A percentile compares a stretch with the other conserved stretches of the same genome.
phyloP scores from a whole-genome alignment of 768 basidiomycete species.

The Boletus reticulatus region DNA sequence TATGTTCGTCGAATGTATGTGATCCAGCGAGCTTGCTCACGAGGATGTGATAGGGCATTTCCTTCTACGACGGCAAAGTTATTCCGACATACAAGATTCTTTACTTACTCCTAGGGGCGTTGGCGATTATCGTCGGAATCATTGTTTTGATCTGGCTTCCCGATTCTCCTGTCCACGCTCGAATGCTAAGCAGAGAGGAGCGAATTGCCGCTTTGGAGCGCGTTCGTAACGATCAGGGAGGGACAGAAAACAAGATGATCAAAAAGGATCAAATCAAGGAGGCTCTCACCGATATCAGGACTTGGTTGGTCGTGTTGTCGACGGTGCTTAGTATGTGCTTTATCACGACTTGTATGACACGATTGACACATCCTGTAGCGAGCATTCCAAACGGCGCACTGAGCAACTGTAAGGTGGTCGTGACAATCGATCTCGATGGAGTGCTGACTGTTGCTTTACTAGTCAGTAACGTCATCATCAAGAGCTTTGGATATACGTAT shows the following conservation, averaged over 20 bases:
- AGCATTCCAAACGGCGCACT: constrained; percentile 65
- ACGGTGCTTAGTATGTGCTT: constrained; percentile 51
- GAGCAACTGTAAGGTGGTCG: constrained; percentile 52
- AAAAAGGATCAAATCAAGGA: constrained; percentile 60
- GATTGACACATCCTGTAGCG: constrained; percentile 34
- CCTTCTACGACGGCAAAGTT: constrained; percentile 46
- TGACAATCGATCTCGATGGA: not conserved
- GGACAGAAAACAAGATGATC: constrained; percentile 56
- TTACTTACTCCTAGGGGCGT: constrained; percentile 56
- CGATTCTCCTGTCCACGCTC: constrained; percentile 62
- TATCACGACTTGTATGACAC: not conserved
- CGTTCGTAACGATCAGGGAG: constrained; percentile 64
- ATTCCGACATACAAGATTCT: constrained; percentile 62
- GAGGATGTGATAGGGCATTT: constrained; percentile 43
- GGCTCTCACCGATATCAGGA: constrained; percentile 54
- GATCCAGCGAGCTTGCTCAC: not conserved
- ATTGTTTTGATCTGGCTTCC: constrained; percentile 59
- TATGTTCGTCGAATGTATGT: constrained; percentile 41
- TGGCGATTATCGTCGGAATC: constrained; percentile 58
- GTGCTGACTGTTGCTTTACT: not conserved
- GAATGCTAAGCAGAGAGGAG: constrained; percentile 54
- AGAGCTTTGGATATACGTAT: constrained; percentile 62
- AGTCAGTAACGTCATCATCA: constrained; percentile 65
- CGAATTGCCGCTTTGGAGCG: constrained; percentile 62
- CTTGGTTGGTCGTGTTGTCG: constrained; percentile 61